Percentiles rank a stretch among this genome's conserved stretches.
phyloP scores from a whole-genome alignment of 2,329 filamentous ascomycete species.

The Cercospora sp. region DNA sequence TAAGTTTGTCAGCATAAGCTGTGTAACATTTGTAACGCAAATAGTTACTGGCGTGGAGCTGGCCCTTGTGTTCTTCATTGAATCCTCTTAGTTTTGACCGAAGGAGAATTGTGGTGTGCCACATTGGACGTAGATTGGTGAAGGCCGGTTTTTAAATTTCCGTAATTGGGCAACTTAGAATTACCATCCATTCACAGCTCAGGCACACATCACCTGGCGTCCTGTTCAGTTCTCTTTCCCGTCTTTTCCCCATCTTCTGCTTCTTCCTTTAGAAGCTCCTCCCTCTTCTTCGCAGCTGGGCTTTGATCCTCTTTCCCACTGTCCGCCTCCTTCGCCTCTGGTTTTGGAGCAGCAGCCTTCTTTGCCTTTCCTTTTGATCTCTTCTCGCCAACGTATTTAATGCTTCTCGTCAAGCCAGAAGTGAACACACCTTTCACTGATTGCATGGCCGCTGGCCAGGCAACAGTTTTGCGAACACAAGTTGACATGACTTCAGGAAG shows the following conservation, averaged over 20 bases:
- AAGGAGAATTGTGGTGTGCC: background rate
- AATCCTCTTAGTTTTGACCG: background rate
- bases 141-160: background rate
- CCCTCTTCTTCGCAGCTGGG: conserved; percentile 5
- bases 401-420: conserved; percentile 67
- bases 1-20: background rate
- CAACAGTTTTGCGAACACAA: conserved; percentile 83
- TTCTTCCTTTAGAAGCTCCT: conserved; percentile 9
- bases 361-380: conserved; percentile 44
- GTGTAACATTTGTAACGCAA: background rate
- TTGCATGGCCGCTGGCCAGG: conserved; percentile 88
- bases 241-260: conserved; percentile 5
- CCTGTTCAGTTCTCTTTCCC: background rate
- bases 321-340: background rate
- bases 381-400: conserved; percentile 82
- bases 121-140: background rate
- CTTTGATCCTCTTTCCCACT: background rate
- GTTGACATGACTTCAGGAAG: conserved; percentile 69
- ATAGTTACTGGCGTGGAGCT: background rate
- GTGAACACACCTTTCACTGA: conserved; percentile 82
- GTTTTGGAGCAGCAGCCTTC: conserved; percentile 16
- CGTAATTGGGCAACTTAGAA: background rate
- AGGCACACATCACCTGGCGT: background rate
- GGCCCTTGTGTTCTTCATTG: background rate
- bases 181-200: background rate